Conservation (phyloP, 768 basidiomycete genomes). For the Amanita brunnescens region DNA sequence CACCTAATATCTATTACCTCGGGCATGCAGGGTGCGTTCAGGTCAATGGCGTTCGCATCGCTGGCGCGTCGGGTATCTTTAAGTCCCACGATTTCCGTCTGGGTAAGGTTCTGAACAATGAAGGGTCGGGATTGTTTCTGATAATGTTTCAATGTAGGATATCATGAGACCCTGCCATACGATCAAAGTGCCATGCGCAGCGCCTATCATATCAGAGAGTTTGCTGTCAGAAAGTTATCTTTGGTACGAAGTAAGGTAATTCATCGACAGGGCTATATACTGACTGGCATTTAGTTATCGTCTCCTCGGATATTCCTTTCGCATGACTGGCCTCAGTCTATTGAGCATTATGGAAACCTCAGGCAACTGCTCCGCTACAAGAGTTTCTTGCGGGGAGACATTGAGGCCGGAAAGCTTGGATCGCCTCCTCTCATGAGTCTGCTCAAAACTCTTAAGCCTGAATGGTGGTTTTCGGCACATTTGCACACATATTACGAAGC, state of each 20-base stretch:
- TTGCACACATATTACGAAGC: slow-evolving; percentile 85
- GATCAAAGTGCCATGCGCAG: slow-evolving; percentile 63
- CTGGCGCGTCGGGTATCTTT: slow-evolving; percentile 90
- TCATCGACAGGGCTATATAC: slow-evolving; percentile 9
- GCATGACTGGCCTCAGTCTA: slow-evolving; percentile 91
- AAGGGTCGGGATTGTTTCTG: neutral
- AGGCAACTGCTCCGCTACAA: slow-evolving; percentile 60
- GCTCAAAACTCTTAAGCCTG: slow-evolving; percentile 59
- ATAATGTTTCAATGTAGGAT: slow-evolving; percentile 35
- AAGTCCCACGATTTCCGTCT: slow-evolving; percentile 63
- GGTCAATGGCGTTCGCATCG: slow-evolving; percentile 81
- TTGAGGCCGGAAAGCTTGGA: slow-evolving; percentile 60
- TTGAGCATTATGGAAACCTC: slow-evolving; percentile 76
- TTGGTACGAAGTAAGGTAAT: slow-evolving; percentile 35
- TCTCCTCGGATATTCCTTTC: slow-evolving; percentile 76
- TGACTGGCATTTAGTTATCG: slow-evolving; percentile 34
- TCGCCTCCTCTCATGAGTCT: slow-evolving; percentile 82
- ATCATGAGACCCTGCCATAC: slow-evolving; percentile 80
- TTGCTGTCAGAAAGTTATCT: slow-evolving; percentile 69
- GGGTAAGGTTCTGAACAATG: slow-evolving; percentile 31
- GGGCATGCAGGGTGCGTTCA: slow-evolving; percentile 86
- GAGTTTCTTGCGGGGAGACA: slow-evolving; percentile 67
- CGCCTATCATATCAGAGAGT: slow-evolving; percentile 88
- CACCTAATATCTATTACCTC: slow-evolving; percentile 93
- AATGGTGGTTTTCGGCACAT: slow-evolving; percentile 93